phyloP scores from a whole-genome alignment of 2,329 filamentous ascomycete genomes.

The Fusarium chuoi region DNA sequence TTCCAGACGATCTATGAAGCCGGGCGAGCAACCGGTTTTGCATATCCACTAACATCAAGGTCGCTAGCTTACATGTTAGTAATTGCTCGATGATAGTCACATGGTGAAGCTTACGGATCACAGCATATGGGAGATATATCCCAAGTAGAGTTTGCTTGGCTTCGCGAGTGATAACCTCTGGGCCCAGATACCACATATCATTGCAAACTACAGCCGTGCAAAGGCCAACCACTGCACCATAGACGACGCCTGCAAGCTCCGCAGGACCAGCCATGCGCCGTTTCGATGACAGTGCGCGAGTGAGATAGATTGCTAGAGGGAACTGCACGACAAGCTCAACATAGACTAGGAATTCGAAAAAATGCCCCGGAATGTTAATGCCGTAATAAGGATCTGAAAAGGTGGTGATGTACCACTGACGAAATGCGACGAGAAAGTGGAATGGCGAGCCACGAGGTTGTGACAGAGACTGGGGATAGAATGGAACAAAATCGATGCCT shows the following conservation, averaged over 20 bases:
- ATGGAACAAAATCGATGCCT: background rate
- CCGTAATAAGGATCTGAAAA: background rate
- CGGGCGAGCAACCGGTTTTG: background rate
- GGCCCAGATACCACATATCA: background rate
- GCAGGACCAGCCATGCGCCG: background rate
- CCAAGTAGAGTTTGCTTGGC: background rate
- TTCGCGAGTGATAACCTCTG: background rate
- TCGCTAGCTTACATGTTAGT: background rate
- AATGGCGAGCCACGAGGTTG: background rate
- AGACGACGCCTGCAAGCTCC: background rate
- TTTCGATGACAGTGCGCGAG: background rate
- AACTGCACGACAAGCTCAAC: background rate
- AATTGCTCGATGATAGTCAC: fast-evolving
- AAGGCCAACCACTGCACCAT: background rate
- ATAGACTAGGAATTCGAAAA: background rate
- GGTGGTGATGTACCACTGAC: background rate
- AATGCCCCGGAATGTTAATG: background rate
- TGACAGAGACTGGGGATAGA: background rate
- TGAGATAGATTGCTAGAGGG: background rate
- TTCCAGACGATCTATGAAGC: background rate
- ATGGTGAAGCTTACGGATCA: background rate
- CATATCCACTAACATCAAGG: background rate
- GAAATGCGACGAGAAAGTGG: background rate
- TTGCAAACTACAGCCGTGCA: background rate
- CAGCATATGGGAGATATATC: background rate